phyloP scores from a whole-genome alignment of 306 rosid species.

The Dryas octopetala region DNA sequence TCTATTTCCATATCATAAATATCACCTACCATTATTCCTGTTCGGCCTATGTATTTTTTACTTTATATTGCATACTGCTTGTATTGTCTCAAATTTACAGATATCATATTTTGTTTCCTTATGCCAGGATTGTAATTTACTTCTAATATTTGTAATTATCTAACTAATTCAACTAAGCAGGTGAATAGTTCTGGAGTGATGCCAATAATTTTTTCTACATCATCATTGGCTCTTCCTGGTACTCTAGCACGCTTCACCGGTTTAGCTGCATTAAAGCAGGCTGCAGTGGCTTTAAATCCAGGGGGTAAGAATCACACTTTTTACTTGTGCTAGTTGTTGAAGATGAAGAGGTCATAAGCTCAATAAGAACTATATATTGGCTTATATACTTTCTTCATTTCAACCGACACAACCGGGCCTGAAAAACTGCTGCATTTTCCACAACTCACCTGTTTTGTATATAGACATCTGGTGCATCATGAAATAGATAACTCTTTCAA shows the following conservation, averaged over 20 bases:
- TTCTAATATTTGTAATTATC: neutral
- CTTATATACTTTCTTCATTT: slow-evolving; percentile 4
- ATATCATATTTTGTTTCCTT: neutral
- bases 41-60: neutral
- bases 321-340: neutral
- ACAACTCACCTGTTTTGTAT: neutral
- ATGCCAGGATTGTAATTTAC: neutral
- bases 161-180: slow-evolving; percentile 41
- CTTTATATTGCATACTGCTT: neutral
- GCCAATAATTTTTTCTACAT: slow-evolving; percentile 95
- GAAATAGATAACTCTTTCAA: neutral
- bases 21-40: neutral
- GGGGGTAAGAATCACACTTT: slow-evolving; percentile 58
- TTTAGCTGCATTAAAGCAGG: slow-evolving; percentile 63
- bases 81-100: neutral
- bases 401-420: neutral
- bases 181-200: slow-evolving; percentile 97
- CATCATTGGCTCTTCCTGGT: slow-evolving; percentile 93
- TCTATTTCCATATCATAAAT: neutral
- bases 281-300: slow-evolving; percentile 85
- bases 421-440: neutral
- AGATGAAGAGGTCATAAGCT: slow-evolving; percentile 2
- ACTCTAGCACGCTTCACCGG: slow-evolving; percentile 96
- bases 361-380: neutral
- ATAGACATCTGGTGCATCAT: slow-evolving; percentile 17